A percentile compares a stretch with the other conserved stretches of the same genome.
Conservation (phyloP, 2,329 filamentous ascomycete species). For the Juglanconis sp. region DNA sequence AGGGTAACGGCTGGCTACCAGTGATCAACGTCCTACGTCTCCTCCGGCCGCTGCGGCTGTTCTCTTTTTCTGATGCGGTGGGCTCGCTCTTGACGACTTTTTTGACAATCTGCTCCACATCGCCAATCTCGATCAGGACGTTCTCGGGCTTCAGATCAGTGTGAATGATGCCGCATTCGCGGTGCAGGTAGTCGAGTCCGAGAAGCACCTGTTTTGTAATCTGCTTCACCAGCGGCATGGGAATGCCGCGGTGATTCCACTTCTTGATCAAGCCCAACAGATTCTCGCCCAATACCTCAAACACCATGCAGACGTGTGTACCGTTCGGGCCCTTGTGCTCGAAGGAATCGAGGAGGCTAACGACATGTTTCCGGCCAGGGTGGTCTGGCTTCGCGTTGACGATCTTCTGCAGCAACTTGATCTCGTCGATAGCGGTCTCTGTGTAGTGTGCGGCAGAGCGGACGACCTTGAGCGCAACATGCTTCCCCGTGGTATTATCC, state of each 20-base stretch:
- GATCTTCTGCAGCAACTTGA: constrained; percentile 95
- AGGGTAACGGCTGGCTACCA: constrained; percentile 92
- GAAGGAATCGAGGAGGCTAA: constrained; percentile 93
- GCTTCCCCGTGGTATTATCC: constrained; percentile 85
- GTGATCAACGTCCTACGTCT: constrained; percentile 92
- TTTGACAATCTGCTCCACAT: constrained; percentile 97
- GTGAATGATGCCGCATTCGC: constrained; percentile 98
- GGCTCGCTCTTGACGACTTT: constrained; percentile 84
- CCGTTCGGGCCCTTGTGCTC: constrained; percentile 97
- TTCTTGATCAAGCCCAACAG: constrained; percentile 92
- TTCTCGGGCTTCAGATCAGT: constrained; percentile 98
- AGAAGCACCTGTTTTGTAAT: constrained; percentile 98
- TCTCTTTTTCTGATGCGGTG: constrained; percentile 65
- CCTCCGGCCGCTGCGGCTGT: constrained; percentile 86
- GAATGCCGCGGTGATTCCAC: constrained; percentile 97
- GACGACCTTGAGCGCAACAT: constrained; percentile 96
- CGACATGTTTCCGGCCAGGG: constrained; percentile 90
- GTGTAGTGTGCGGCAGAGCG: constrained; percentile 97
- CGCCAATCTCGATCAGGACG: constrained; percentile 96
- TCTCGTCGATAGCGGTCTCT: constrained; percentile 97
- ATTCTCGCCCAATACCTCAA: constrained; percentile 95
- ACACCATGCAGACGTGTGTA: constrained; percentile 98
- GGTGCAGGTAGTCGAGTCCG: constrained; percentile 91
- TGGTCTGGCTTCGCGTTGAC: constrained; percentile 93
- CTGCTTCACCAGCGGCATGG: constrained; percentile 94